Evolutionary conservation across 257 asterid genomes (phyloP).

Genomic region (Nicotiana benthamiana): DNA sequence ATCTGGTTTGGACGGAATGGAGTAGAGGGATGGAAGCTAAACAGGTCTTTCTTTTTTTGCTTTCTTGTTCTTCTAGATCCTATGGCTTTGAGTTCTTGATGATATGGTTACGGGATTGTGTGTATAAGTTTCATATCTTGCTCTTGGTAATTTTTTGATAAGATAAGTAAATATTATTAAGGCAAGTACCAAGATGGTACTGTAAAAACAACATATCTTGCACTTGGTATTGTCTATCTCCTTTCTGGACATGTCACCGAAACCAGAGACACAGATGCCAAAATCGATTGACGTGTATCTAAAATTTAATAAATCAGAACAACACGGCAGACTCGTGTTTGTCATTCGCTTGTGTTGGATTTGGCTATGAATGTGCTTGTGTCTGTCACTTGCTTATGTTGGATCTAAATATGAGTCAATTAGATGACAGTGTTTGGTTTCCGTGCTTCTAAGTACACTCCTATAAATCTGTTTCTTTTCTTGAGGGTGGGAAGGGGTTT

Average conservation of each 20-base stretch:
- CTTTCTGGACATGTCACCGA: neutral
- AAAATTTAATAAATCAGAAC: neutral
- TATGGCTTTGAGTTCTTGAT: neutral
- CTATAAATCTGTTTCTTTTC: neutral
- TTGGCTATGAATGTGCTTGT: neutral
- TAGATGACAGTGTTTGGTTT: neutral
- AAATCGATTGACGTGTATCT: neutral
- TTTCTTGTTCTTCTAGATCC: neutral
- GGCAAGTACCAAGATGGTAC: no score
- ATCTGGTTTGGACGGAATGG: neutral
- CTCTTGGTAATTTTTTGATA: neutral
- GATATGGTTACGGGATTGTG: neutral
- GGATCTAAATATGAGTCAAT: neutral
- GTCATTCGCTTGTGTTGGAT: neutral
- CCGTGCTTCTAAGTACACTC: neutral
- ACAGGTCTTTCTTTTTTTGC: neutral
- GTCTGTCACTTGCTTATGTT: neutral
- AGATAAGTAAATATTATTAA: no score
- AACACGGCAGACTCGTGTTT: neutral
- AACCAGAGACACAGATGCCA: neutral
- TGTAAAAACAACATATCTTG: neutral
- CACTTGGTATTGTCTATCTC: neutral
- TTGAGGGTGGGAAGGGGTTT: neutral
- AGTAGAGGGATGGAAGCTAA: neutral
- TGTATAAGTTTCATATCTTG: neutral